phyloP scores from a whole-genome alignment of 345 rosid species.

The Erysimum cheiranthoides region DNA sequence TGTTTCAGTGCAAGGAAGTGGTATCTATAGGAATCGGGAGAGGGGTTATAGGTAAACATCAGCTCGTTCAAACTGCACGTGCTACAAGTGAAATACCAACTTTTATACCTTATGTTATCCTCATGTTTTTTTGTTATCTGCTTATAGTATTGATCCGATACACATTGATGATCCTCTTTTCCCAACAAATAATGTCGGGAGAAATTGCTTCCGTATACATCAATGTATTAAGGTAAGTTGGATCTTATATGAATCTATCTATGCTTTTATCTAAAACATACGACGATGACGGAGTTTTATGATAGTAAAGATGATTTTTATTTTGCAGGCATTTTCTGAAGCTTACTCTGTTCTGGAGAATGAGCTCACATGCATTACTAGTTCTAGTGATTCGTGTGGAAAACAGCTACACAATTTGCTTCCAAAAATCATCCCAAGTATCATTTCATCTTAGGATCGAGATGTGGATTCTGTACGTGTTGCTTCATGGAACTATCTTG shows the following conservation, averaged over 20 bases:
- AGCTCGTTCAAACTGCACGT: constrained; percentile 27
- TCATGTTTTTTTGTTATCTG: constrained; percentile 31
- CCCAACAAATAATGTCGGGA: constrained; percentile 92
- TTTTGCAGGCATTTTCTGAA: constrained; percentile 92
- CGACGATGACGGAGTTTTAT: background rate
- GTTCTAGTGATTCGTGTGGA: constrained; percentile 51
- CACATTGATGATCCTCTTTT: constrained; percentile 96
- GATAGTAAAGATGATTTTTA: constrained; percentile 14
- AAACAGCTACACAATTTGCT: constrained; percentile 60
- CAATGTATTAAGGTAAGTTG: constrained; percentile 90
- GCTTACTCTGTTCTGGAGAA: constrained; percentile 85
- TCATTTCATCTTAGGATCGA: constrained; percentile 42
- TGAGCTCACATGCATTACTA: constrained; percentile 63
- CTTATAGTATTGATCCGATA: constrained; percentile 86
- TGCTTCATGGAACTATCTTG: constrained; percentile 30
- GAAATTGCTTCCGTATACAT: constrained; percentile 98
- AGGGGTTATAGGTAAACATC: constrained; percentile 84
- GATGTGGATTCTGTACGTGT: constrained; percentile 27
- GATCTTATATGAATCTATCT: constrained; percentile 26
- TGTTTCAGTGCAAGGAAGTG: constrained; percentile 92
- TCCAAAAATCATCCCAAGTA: constrained; percentile 80
- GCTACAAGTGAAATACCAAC: constrained; percentile 24
- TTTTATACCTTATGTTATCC: constrained; percentile 20
- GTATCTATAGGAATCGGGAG: constrained; percentile 83
- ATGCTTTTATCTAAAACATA: background rate